phyloP scores from a whole-genome alignment of 768 basidiomycete species.

The Psilocybe cyanescens region DNA sequence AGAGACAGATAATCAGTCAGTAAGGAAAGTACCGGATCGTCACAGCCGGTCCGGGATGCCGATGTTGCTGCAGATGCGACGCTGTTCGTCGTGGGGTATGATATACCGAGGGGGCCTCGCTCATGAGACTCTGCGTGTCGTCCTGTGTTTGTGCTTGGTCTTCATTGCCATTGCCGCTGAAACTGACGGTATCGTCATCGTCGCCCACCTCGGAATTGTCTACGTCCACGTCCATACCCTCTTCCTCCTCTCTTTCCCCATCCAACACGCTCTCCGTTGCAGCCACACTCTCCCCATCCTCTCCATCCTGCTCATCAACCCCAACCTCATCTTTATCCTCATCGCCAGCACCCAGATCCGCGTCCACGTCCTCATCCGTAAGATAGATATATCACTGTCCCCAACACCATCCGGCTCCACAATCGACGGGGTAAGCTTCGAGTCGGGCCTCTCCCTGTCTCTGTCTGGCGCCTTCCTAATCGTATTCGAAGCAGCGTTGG shows the following conservation, averaged over 20 bases:
- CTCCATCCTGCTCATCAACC: constrained; percentile 13
- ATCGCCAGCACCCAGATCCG: constrained; percentile 14
- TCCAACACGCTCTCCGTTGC: neutral
- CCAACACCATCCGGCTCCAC: constrained; percentile 19
- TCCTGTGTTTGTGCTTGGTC: constrained; percentile 9
- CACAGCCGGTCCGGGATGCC: too few relatives aligned
- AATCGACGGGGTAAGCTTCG: constrained; percentile 61
- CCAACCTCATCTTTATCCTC: constrained; percentile 16
- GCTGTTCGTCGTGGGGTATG: constrained; percentile 2
- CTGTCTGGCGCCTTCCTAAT: constrained; percentile 17
- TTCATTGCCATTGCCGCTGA: neutral
- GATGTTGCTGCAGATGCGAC: neutral
- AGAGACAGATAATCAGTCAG: too few relatives aligned
- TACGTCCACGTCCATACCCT: neutral
- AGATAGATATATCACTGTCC: constrained; percentile 15
- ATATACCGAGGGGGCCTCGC: constrained; percentile 1
- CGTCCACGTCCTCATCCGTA: constrained; percentile 16
- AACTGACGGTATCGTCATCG: neutral
- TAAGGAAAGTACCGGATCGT: too few relatives aligned
- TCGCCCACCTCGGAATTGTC: neutral
- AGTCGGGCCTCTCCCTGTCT: constrained; percentile 62
- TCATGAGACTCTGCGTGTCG: neutral
- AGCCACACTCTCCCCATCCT: neutral
- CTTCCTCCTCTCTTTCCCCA: constrained; percentile 7
- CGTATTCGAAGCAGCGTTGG: neutral